phyloP scores from a whole-genome alignment of 2,329 filamentous ascomycete genomes.

The Biscogniauxia sp. region DNA sequence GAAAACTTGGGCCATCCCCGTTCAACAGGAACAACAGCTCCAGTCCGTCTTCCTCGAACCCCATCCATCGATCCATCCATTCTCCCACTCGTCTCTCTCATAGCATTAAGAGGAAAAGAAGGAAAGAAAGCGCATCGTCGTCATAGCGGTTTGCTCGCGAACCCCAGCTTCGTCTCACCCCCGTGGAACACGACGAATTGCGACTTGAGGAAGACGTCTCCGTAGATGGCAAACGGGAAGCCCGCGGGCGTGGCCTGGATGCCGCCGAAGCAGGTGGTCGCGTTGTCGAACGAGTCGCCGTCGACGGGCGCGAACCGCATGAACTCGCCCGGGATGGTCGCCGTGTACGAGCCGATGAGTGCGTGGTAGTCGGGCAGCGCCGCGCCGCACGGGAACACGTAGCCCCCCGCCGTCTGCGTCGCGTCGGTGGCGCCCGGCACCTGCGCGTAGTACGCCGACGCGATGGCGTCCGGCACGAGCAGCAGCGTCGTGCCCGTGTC shows the following conservation, averaged over 20 bases:
- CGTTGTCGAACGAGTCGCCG: conserved; percentile 50
- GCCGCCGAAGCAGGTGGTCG: conserved; percentile 60
- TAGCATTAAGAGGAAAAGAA: neutral
- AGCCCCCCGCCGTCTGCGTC: conserved; percentile 47
- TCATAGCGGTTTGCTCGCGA: conserved; percentile 39
- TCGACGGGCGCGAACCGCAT: conserved; percentile 46
- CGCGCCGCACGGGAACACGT: conserved; percentile 53
- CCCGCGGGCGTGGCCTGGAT: conserved; percentile 55
- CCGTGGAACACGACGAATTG: conserved; percentile 65
- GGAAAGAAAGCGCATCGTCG: neutral
- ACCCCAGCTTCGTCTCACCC: conserved; percentile 44
- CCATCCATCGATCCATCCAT: neutral
- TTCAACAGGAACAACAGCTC: neutral
- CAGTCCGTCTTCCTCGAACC: neutral
- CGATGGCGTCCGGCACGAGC: conserved; percentile 50
- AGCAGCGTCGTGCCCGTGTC: conserved; percentile 69
- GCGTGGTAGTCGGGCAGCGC: conserved; percentile 42
- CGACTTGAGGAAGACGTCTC: conserved; percentile 68
- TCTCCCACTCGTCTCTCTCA: too few species aligned
- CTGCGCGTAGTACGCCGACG: conserved; percentile 55
- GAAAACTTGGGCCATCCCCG: neutral
- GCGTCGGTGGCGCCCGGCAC: conserved; percentile 48
- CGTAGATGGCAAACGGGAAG: conserved; percentile 63
- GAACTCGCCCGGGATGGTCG: conserved; percentile 33
- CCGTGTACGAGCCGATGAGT: conserved; percentile 26